Percentiles rank a stretch among this genome's conserved stretches.
phyloP scores from a whole-genome alignment of 2,329 filamentous ascomycete species.

The Calonectria leucothoes region DNA sequence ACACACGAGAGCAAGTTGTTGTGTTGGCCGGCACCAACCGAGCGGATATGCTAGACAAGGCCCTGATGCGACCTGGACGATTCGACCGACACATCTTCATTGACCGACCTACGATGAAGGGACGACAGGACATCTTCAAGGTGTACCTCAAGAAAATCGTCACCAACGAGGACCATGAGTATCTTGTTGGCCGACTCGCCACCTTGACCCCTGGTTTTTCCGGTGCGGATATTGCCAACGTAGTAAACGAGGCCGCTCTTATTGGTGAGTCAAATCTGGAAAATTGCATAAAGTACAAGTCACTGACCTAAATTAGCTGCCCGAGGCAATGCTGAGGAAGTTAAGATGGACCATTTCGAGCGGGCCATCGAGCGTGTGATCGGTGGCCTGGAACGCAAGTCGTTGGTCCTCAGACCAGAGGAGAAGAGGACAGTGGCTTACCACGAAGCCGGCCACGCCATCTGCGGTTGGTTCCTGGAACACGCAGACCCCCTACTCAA shows the following conservation, averaged over 20 bases:
- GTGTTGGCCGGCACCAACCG: slow-evolving; percentile 97
- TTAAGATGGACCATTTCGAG: slow-evolving; percentile 93
- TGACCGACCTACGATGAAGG: slow-evolving; percentile 95
- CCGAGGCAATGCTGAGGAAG: slow-evolving; percentile 80
- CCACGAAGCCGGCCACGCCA: slow-evolving; percentile 97
- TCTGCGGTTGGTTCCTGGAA: slow-evolving; percentile 98
- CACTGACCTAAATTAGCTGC: slow-evolving; percentile 71
- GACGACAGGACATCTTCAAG: slow-evolving; percentile 93
- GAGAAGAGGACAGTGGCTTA: slow-evolving; percentile 98
- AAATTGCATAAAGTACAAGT: not conserved
- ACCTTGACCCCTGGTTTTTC: slow-evolving; percentile 97
- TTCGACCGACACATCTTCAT: slow-evolving; percentile 98
- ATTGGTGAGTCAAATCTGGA: slow-evolving; percentile 74
- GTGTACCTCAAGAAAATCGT: slow-evolving; percentile 96
- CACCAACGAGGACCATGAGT: slow-evolving; percentile 89
- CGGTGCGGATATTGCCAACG: slow-evolving; percentile 98
- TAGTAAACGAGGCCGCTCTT: slow-evolving; percentile 95
- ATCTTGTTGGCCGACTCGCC: slow-evolving; percentile 87
- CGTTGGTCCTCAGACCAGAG: slow-evolving; percentile 88
- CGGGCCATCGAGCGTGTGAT: slow-evolving; percentile 97
- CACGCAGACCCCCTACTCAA: slow-evolving; percentile 98
- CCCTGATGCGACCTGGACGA: slow-evolving; percentile 94
- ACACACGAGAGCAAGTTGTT: slow-evolving; percentile 95
- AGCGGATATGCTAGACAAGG: slow-evolving; percentile 93
- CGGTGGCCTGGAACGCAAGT: slow-evolving; percentile 97